Percentiles rank a stretch among this genome's conserved stretches.
phyloP scores from a whole-genome alignment of 2,329 filamentous ascomycete genomes.

The Paecilomyces sp. region DNA sequence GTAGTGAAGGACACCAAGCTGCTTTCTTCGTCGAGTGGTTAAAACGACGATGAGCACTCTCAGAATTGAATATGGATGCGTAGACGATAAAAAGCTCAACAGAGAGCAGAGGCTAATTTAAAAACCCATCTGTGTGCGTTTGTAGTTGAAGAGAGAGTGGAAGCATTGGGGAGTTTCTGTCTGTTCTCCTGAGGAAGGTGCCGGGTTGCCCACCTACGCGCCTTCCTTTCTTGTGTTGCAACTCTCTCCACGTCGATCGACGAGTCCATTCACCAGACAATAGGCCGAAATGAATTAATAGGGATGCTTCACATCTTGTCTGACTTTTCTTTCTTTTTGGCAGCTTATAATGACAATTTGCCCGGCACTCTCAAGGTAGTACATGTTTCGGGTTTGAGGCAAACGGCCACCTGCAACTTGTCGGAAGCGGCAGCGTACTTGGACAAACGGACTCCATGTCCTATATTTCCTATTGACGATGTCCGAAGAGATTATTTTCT shows the following conservation, averaged over 20 bases:
- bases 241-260: background rate
- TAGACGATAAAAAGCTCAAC: background rate
- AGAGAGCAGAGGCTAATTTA: background rate
- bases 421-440: no score
- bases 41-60: background rate
- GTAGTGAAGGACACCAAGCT: background rate
- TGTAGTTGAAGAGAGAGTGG: background rate
- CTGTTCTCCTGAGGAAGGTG: background rate
- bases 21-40: background rate
- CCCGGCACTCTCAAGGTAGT: background rate
- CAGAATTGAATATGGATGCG: background rate
- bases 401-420: no score
- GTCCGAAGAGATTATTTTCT: no score
- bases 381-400: background rate
- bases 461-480: no score
- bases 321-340: background rate
- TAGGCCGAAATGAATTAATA: background rate
- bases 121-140: background rate
- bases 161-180: background rate
- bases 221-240: background rate
- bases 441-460: no score
- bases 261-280: background rate
- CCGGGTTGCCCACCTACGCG: background rate
- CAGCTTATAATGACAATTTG: background rate
- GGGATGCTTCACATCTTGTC: background rate